Evolutionary conservation across 1,139 yeast genomes (phyloP).

Genomic region (Meyerozyma sp.): DNA sequence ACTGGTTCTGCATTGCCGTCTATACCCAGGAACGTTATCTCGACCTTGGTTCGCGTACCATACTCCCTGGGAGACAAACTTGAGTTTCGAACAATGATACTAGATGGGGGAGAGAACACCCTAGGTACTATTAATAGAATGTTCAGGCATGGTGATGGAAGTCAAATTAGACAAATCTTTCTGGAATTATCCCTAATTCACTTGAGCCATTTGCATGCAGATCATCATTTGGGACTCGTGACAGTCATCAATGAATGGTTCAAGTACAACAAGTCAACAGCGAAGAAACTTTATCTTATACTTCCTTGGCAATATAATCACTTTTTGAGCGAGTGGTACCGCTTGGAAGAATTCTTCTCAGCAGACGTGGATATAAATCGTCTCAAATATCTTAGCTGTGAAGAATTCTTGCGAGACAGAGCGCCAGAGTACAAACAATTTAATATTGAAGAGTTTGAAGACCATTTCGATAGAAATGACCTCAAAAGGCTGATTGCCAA

Average conservation of each 20-base stretch:
- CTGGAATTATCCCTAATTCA: conserved; percentile 60
- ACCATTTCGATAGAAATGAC: conserved; percentile 19
- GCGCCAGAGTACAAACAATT: conserved; percentile 23
- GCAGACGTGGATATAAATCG: conserved; percentile 33
- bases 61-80: conserved; percentile 21
- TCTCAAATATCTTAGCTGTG: conserved; percentile 60
- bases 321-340: conserved; percentile 69
- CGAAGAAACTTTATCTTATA: conserved; percentile 45
- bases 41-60: conserved; percentile 72
- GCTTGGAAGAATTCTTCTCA: conserved; percentile 38
- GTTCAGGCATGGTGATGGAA: conserved; percentile 36
- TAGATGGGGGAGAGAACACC: conserved; percentile 96
- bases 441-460: conserved; percentile 28
- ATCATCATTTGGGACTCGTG: conserved; percentile 85
- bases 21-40: conserved; percentile 75
- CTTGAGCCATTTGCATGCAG: conserved; percentile 93
- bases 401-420: conserved; percentile 42
- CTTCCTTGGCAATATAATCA: conserved; percentile 72
- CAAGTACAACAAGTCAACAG: conserved; percentile 22
- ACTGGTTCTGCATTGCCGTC: conserved; percentile 95
- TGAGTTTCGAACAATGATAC: conserved; percentile 42
- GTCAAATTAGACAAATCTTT: conserved; percentile 34
- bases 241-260: conserved; percentile 71
- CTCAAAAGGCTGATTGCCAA: conserved; percentile 15
- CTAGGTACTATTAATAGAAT: conserved; percentile 65